These are phyloP conservation scores for Bipolaris oryzae DNA, from an alignment of 2,329 filamentous ascomycete species.

Conservation along the genomic window DNA sequence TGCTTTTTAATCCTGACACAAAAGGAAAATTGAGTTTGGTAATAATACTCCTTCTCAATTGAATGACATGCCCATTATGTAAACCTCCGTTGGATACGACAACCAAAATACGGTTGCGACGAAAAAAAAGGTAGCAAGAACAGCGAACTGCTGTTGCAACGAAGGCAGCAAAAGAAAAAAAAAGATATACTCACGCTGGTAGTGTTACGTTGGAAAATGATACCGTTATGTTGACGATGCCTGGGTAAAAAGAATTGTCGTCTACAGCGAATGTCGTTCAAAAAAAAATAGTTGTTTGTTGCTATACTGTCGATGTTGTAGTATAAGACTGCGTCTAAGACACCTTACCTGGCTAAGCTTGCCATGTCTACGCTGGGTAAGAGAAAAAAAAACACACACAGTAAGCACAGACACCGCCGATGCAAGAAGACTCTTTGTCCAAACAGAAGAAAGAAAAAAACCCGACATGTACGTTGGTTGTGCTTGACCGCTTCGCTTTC, in stretches of 20 bases:
- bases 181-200: not conserved
- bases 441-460: constrained; percentile 2
- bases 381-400: too few relatives aligned
- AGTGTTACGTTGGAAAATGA: constrained; percentile 38
- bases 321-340: constrained; percentile 2
- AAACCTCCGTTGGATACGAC: too few relatives aligned
- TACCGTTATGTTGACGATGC: constrained; percentile 28
- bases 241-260: constrained; percentile 22
- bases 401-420: not conserved
- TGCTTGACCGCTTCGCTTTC: constrained; percentile 5
- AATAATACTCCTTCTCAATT: too few relatives aligned
- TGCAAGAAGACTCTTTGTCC: not conserved
- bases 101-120: too few relatives aligned
- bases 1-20: too few relatives aligned
- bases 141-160: too few relatives aligned
- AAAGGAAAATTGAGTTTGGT: too few relatives aligned
- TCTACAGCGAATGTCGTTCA: constrained; percentile 10
- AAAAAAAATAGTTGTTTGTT: constrained; percentile 18
- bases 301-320: not conserved
- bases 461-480: not conserved
- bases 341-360: too few relatives aligned
- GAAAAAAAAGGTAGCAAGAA: too few relatives aligned
- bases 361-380: constrained; percentile 9
- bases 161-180: too few relatives aligned
- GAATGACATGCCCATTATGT: too few relatives aligned